Evolutionary conservation across 495 filamentous ascomycete genomes (phyloP).

Genomic region (Aspergillus heteromorphus): DNA sequence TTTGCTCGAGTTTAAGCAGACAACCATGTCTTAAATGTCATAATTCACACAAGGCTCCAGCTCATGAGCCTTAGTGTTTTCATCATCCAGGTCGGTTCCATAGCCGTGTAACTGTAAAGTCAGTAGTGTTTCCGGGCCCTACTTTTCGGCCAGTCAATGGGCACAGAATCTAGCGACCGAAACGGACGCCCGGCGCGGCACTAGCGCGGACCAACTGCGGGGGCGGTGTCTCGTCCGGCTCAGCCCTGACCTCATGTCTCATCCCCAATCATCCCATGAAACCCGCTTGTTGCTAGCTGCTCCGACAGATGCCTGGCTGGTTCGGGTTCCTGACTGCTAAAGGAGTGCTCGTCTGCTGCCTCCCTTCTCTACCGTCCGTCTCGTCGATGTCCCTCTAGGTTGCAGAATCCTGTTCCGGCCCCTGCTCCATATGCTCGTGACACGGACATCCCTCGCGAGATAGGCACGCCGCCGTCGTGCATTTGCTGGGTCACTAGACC

Average conservation of each 20-base stretch:
- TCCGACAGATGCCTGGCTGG: constrained; percentile 10
- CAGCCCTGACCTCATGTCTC: neutral
- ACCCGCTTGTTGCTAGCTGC: neutral
- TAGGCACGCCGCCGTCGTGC: constrained; percentile 5
- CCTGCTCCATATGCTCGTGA: constrained; percentile 9
- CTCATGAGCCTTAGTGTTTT: no score
- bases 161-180: neutral
- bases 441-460: neutral
- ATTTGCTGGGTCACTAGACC: constrained; percentile 3
- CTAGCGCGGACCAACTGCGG: constrained; percentile 2
- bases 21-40: no score
- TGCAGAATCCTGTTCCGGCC: neutral
- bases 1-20: no score
- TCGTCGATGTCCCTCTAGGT: neutral
- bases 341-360: constrained; percentile 4
- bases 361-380: neutral
- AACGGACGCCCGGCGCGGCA: neutral
- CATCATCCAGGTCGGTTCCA: no score
- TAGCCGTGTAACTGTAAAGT: no score
- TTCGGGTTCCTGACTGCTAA: constrained; percentile 20
- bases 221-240: constrained; percentile 7
- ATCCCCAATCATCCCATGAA: neutral
- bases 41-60: no score
- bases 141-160: no score
- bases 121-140: neutral